A percentile compares a stretch with the other conserved stretches of the same genome.
Evolutionary conservation across 2,329 filamentous ascomycete genomes (phyloP).

Genomic region (Exophiala alcalophila): DNA sequence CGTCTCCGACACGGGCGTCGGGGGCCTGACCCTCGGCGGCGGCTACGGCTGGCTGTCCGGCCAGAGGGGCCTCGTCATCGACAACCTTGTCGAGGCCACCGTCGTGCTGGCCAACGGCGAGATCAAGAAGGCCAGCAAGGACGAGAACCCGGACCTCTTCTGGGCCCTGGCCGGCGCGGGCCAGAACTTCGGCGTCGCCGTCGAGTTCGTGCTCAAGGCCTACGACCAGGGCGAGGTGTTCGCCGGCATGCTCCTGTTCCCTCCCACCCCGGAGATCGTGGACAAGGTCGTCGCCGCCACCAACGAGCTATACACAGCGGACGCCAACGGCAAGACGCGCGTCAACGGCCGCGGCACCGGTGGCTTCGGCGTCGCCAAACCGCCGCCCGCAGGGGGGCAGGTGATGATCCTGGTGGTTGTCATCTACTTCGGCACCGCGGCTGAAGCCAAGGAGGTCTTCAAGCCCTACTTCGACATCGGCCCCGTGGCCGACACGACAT

Average conservation of each 20-base stretch:
- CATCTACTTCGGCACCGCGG: conserved; percentile 40
- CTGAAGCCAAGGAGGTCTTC: conserved; percentile 39
- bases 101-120: conserved; percentile 41
- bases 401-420: conserved; percentile 34
- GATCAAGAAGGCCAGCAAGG: conserved; percentile 36
- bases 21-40: conserved; percentile 57
- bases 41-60: conserved; percentile 59
- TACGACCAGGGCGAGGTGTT: conserved; percentile 39
- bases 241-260: conserved; percentile 34
- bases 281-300: conserved; percentile 31
- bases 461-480: conserved; percentile 39
- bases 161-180: conserved; percentile 44
- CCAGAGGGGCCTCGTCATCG: conserved; percentile 54
- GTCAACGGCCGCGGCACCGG: conserved; percentile 24
- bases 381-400: conserved; percentile 34
- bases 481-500: conserved; percentile 39
- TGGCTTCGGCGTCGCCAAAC: conserved; percentile 33
- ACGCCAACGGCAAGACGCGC: conserved; percentile 28
- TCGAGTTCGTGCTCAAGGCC: conserved; percentile 42
- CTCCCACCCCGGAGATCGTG: conserved; percentile 29
- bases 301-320: conserved; percentile 28
- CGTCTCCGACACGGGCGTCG: conserved; percentile 61
- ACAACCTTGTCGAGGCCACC: conserved; percentile 44
- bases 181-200: conserved; percentile 43
- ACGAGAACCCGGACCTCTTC: conserved; percentile 40